Percentiles rank a stretch among this genome's conserved stretches.
These are phyloP conservation scores for Periconia digitata DNA, from an alignment of 2,329 filamentous ascomycete species.

Conservation along the genomic window DNA sequence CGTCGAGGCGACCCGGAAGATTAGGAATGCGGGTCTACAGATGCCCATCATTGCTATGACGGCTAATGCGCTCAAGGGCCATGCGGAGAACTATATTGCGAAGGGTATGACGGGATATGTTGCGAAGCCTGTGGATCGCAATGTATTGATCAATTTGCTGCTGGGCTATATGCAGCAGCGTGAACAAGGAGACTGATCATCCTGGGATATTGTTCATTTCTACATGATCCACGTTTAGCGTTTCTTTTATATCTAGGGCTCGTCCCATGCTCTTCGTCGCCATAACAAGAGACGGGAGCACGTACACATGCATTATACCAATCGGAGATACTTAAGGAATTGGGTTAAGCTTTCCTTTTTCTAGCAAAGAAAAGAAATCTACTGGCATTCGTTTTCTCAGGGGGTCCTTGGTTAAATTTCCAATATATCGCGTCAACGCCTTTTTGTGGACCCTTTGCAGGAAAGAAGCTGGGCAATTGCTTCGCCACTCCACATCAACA, in stretches of 20 bases:
- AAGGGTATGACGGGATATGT: slow-evolving; percentile 61
- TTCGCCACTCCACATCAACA: no score
- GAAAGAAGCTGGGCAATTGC: no score
- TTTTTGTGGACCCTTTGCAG: no score
- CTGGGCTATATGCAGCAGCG: slow-evolving; percentile 26
- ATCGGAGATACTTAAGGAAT: background rate
- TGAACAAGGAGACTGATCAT: slow-evolving; percentile 9
- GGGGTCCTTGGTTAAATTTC: no score
- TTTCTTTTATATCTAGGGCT: background rate
- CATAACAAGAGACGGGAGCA: no score
- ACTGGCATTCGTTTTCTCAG: no score
- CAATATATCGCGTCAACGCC: no score
- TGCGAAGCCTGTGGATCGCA: slow-evolving; percentile 57
- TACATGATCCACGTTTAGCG: background rate
- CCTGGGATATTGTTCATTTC: background rate
- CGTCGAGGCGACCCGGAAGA: slow-evolving; percentile 29
- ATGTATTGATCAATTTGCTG: slow-evolving; percentile 49
- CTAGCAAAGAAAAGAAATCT: no score
- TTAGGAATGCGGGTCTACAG: slow-evolving; percentile 18
- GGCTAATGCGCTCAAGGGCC: slow-evolving; percentile 58
- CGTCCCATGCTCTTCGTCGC: no score
- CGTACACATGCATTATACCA: background rate
- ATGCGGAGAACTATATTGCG: slow-evolving; percentile 56
- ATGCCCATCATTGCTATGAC: slow-evolving; percentile 58
- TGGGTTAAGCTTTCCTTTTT: background rate